Evolutionary conservation across 768 basidiomycete genomes (phyloP).

Genomic region (Gymnopilus dilepis): DNA sequence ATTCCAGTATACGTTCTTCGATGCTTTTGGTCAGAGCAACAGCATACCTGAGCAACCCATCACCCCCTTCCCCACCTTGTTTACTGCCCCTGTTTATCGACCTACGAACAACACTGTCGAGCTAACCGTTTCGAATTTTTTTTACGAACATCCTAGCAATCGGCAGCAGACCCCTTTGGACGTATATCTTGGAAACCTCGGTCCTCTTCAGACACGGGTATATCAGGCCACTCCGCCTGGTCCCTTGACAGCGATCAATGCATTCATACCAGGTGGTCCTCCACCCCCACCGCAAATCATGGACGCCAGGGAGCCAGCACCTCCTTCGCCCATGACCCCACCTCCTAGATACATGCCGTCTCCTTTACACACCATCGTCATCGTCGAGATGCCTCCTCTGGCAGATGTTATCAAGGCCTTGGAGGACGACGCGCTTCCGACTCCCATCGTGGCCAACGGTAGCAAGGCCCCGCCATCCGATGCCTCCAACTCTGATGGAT

Average conservation of each 20-base stretch:
- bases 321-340: slow-evolving; percentile 35
- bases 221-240: slow-evolving; percentile 78
- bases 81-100: slow-evolving; percentile 78
- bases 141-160: slow-evolving; percentile 75
- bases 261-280: slow-evolving; percentile 57
- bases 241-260: slow-evolving; percentile 65
- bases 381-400: slow-evolving; percentile 84
- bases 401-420: slow-evolving; percentile 79
- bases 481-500: slow-evolving; percentile 31
- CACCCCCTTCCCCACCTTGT: slow-evolving; percentile 88
- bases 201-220: slow-evolving; percentile 79
- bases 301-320: slow-evolving; percentile 34
- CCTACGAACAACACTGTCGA: slow-evolving; percentile 77
- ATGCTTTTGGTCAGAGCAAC: slow-evolving; percentile 82
- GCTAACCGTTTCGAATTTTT: slow-evolving; percentile 87
- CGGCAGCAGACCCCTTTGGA: slow-evolving; percentile 73
- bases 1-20: slow-evolving; percentile 95
- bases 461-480: slow-evolving; percentile 41
- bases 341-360: slow-evolving; percentile 56
- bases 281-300: slow-evolving; percentile 42
- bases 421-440: slow-evolving; percentile 67
- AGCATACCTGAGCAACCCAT: slow-evolving; percentile 80
- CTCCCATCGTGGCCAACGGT: slow-evolving; percentile 41
- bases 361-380: slow-evolving; percentile 78
- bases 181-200: slow-evolving; percentile 89